These are phyloP conservation scores for Globisporangium viniferum DNA, from an alignment of 352 stramenopile species.

Conservation along the genomic window DNA sequence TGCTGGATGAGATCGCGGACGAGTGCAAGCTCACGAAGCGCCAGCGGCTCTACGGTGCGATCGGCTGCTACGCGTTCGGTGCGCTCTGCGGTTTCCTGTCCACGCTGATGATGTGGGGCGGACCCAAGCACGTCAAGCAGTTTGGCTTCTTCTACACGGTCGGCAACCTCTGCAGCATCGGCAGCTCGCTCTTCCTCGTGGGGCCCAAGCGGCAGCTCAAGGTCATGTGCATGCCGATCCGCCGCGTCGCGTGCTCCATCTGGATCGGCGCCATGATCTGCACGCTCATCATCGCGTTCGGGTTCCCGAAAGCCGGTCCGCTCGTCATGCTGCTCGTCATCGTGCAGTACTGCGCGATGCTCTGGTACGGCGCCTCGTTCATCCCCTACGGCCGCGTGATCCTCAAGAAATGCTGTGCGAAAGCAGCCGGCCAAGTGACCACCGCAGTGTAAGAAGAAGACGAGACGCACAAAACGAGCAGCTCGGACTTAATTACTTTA, in stretches of 20 bases:
- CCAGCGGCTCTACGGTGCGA: slow-evolving; percentile 70
- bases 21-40: slow-evolving; percentile 79
- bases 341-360: slow-evolving; percentile 77
- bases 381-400: slow-evolving; percentile 78
- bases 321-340: slow-evolving; percentile 74
- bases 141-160: slow-evolving; percentile 88
- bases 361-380: slow-evolving; percentile 83
- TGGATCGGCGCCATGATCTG: slow-evolving; percentile 74
- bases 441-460: slow-evolving; percentile 23
- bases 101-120: slow-evolving; percentile 80
- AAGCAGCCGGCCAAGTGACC: slow-evolving; percentile 46
- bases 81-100: slow-evolving; percentile 73
- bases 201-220: slow-evolving; percentile 65
- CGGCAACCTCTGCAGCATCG: slow-evolving; percentile 76
- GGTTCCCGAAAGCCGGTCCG: slow-evolving; percentile 59
- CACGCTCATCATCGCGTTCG: slow-evolving; percentile 75
- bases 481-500: slow-evolving; percentile 3
- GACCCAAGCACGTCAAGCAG: slow-evolving; percentile 75
- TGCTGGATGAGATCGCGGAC: slow-evolving; percentile 64
- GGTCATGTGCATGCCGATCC: slow-evolving; percentile 84
- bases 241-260: slow-evolving; percentile 72
- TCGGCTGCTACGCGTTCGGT: slow-evolving; percentile 71
- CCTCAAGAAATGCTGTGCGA: slow-evolving; percentile 67
- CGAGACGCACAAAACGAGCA: not conserved
- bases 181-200: slow-evolving; percentile 77